Evolutionary conservation across 73 alveolate species (phyloP), one percentile per base, ranked within the genome.

Genomic region (Symbiodinium natans): DNA sequence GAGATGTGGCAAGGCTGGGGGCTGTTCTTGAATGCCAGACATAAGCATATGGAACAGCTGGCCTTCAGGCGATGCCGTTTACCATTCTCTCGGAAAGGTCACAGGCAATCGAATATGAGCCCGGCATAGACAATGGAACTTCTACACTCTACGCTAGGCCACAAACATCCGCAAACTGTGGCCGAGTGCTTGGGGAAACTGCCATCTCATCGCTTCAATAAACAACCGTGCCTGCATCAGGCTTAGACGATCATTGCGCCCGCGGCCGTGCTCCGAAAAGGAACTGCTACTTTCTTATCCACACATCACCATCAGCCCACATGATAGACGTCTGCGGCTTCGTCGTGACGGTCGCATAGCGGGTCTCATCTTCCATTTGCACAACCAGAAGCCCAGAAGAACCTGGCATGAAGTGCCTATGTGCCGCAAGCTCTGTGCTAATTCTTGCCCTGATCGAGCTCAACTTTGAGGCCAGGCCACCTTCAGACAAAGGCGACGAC

Each of bases 221-320:
- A n/a, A n/a, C n/a, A n/a, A n/a, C n/a, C n/a, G n/a, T n/a, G n/a
- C n/a, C n/a, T n/a, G n/a, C n/a, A n/a, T n/a, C n/a, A n/a, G n/a
- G n/a, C n/a, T n/a, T n/a, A n/a, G n/a, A n/a, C n/a, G n/a, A n/a
- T n/a, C n/a, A n/a, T n/a, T n/a, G n/a, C n/a, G n/a, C n/a, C n/a
- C n/a, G n/a, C n/a, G n/a, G n/a, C n/a, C n/a, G n/a, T n/a, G n/a
- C n/a, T n/a, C n/a, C n/a, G n/a, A n/a, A n/a, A n/a, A n/a, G n/a
- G n/a, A n/a, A n/a, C n/a, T n/a, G n/a, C 59, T n/a, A 63, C 87
- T 41, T 90, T 41, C 52, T 73, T 10, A 90, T 82, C 96, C 96
- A 90, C 15, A 90, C 77, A 56, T 90, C 96, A 15, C 96, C 96
- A 41, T 90, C 96, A 17, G 96, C 96, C 96, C 96, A 90, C 96